Base-by-base conservation (phyloP, 805 yeast species). In the Isabelozyma heimii region DNA sequence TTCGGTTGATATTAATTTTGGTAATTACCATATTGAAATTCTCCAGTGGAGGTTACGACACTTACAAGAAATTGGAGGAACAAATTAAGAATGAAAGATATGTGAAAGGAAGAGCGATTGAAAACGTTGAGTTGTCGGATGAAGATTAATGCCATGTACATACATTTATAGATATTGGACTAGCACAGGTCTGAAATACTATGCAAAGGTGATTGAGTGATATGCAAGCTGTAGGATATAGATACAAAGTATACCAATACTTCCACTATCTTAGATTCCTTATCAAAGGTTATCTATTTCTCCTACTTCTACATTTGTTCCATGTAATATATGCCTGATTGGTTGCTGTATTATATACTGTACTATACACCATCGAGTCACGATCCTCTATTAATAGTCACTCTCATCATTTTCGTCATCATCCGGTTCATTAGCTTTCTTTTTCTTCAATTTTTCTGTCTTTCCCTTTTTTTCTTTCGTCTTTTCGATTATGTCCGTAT, bases 81-180 rank as follows among this genome's bases (percentile, higher is more conserved):
- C 73, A 73, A 53, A 82, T 83, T n/a, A 81, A 78, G 57, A 80
- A 80, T 49, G 84, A 82, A 54, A 73, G 74, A 50, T 83, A 81
- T 51, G 81, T 82, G 10, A 73, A 73, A 45, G 86, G 86, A 1
- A 76, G 81, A 55, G 77, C 83, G 3, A 69, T 81, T 47, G 81
- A 79, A 53, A 79, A 76, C 47, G 51, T 60, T 38, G 62, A 60
- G 37, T n/a, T 33, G n/a, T 30, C 35, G 10, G 35, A 30, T 30
- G 35, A 30, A 10, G 35, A 30, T 30, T 10, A 30, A 9, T 30
- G n/a, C n/a, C 35, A 30, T 30, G 35, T 30, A 30, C 10, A 30
- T 30, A 30, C 8, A 30, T 30, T 30, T 30, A 30, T 30, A 30
- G 35, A 30, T 30, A 13, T 30, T 30, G 35, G 35, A 10, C 35